Evolutionary conservation across 331 rosid genomes (phyloP).

Genomic region (Pyracantha coccinea): DNA sequence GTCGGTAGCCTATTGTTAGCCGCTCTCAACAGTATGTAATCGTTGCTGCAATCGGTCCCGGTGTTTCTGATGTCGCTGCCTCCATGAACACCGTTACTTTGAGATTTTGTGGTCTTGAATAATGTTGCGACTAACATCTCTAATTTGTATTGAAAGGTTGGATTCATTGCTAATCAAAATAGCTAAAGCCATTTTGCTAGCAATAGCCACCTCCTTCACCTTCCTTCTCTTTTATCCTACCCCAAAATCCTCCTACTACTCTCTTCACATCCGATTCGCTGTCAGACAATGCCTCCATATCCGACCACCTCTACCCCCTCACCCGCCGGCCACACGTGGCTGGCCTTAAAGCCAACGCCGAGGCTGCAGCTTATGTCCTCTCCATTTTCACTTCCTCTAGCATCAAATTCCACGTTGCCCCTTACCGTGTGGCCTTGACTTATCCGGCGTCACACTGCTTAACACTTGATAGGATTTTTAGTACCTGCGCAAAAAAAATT

Average conservation of each 20-base stretch:
- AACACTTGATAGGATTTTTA: not conserved
- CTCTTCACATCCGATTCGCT: slow-evolving; percentile 50
- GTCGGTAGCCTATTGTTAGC: not conserved
- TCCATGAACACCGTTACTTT: not conserved
- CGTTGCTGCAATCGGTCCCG: not conserved
- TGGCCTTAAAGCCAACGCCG: slow-evolving; percentile 52
- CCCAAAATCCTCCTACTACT: slow-evolving; percentile 41
- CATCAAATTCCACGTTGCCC: slow-evolving; percentile 35
- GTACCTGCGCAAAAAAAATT: too few species aligned
- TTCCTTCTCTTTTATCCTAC: slow-evolving; percentile 23
- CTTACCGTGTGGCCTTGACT: slow-evolving; percentile 28
- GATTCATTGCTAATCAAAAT: slow-evolving; percentile 23
- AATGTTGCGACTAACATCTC: not conserved
- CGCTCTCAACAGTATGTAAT: not conserved
- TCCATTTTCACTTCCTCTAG: slow-evolving; percentile 34
- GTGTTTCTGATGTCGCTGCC: not conserved
- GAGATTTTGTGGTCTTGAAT: not conserved
- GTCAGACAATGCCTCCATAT: slow-evolving; percentile 38
- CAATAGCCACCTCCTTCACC: slow-evolving; percentile 27
- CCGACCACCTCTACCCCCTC: slow-evolving; percentile 42
- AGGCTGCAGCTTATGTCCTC: slow-evolving; percentile 49
- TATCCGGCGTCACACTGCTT: slow-evolving; percentile 22
- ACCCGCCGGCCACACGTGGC: slow-evolving; percentile 61
- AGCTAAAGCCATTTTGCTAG: slow-evolving; percentile 21
- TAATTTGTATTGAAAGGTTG: not conserved